Base-by-base conservation (phyloP, 2,329 filamentous ascomycete species). In the Mollisia scopiformis region DNA sequence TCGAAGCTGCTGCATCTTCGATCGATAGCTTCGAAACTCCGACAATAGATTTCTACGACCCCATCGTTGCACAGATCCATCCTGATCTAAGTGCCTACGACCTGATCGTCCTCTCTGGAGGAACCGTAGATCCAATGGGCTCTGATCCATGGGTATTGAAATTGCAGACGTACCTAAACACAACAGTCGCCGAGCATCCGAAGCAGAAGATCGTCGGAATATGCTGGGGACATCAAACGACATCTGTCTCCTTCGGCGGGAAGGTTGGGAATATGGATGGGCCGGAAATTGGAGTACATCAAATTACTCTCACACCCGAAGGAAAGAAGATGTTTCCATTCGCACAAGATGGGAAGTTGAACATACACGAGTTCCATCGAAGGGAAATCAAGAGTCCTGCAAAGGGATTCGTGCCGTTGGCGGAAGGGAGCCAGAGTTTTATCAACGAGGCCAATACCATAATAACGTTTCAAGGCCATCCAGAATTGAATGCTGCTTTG, bases 211-310 rank as follows among this genome's bases (percentile, higher is more conserved):
- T 77, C 5, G 61, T 74, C 6, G 75, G 75, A 6, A 73, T 77
- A n/a, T 77, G 75, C 65, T 80, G 78, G 78, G 78, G 78, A 13
- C 78, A 80, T 66, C 78, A 80, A 66, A 78, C 76, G 8, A 75
- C 79, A 41, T 68, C 69, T 4, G 66, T 74, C 19, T 65, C 78
- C 21, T 77, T 79, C 59, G 76, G 76, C 4, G 78, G 75, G 1
- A 68, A 67, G 52, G 65, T 80, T 5, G 72, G 68, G n/a, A 74
- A 75, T 54, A 75, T 77, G 67, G 69, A 73, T 4, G 47, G 58
- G n/a, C 75, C 74, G 31, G 75, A 80, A 72, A 75, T 79, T 41
- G 76, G 75, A 8, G 74, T 77, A 2, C 73, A 70, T 14, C 71
- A 73, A 16, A 69, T 78, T 6, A 66, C 69, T 14, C 66, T 80